Evolutionary conservation across 305 asterid species (phyloP).

Genomic region (Fraxinus paxiana): DNA sequence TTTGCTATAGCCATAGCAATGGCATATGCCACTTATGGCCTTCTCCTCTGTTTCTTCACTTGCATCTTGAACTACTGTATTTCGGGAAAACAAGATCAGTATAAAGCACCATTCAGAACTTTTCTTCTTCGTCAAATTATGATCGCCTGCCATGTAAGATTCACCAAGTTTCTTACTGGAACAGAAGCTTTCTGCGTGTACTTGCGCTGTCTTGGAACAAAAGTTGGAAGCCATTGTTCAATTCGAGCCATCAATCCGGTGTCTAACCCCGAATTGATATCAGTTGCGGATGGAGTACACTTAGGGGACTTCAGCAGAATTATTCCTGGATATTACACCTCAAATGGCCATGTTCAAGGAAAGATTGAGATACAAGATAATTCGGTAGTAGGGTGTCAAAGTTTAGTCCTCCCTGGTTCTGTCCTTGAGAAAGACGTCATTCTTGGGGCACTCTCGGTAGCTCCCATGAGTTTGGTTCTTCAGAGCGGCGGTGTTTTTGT

Average conservation of each 20-base stretch:
- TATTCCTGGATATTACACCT: slow-evolving; percentile 40
- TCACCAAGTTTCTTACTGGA: slow-evolving; percentile 55
- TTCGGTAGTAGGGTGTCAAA: slow-evolving; percentile 58
- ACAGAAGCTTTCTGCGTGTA: slow-evolving; percentile 56
- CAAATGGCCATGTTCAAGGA: slow-evolving; percentile 33
- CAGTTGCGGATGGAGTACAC: slow-evolving; percentile 51
- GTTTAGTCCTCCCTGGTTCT: slow-evolving; percentile 57
- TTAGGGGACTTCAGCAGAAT: slow-evolving; percentile 56
- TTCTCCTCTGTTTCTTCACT: slow-evolving; percentile 42
- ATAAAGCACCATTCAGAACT: slow-evolving; percentile 19
- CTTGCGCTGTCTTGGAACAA: slow-evolving; percentile 49
- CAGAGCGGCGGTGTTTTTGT: slow-evolving; percentile 50
- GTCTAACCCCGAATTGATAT: slow-evolving; percentile 35
- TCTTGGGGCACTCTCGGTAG: slow-evolving; percentile 65
- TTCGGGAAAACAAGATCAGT: slow-evolving; percentile 19
- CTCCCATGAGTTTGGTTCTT: slow-evolving; percentile 42
- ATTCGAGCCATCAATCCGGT: slow-evolving; percentile 60
- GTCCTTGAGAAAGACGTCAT: slow-evolving; percentile 54
- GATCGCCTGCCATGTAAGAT: slow-evolving; percentile 43
- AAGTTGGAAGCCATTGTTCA: slow-evolving; percentile 58
- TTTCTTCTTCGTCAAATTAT: slow-evolving; percentile 44
- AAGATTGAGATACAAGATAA: slow-evolving; percentile 43
- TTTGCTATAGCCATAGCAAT: slow-evolving; percentile 44
- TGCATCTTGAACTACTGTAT: slow-evolving; percentile 28
- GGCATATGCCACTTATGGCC: slow-evolving; percentile 45